Percentiles rank a stretch among this genome's conserved stretches.
These are phyloP conservation scores for Barnettozyma sucrosica DNA, from an alignment of 805 yeast species.

Conservation along the genomic window DNA sequence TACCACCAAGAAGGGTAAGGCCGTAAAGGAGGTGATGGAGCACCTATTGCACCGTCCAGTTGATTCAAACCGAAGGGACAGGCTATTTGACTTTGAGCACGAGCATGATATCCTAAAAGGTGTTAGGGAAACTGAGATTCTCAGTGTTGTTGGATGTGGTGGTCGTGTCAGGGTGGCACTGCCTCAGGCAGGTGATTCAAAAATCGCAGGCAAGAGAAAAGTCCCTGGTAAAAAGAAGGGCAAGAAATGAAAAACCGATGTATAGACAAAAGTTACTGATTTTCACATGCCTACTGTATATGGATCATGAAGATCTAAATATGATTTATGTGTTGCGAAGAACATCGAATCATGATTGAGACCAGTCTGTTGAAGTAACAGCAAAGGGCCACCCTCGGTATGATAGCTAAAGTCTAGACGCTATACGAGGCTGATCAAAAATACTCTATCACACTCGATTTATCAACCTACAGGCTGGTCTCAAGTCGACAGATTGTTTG, in stretches of 20 bases:
- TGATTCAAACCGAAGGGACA: conserved; percentile 38
- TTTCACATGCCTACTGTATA: too few species aligned
- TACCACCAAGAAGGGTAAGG: conserved; percentile 80
- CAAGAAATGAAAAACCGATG: conserved; percentile 2
- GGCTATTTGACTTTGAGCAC: conserved; percentile 61
- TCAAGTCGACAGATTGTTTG: too few species aligned
- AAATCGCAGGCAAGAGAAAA: conserved; percentile 8
- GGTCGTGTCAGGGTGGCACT: conserved; percentile 61
- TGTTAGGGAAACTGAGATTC: conserved; percentile 59
- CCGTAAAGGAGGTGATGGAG: conserved; percentile 61
- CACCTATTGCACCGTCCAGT: conserved; percentile 47
- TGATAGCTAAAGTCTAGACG: too few species aligned
- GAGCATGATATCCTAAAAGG: conserved; percentile 53
- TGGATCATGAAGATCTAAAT: too few species aligned
- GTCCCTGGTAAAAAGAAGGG: conserved; percentile 10
- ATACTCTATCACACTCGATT: too few species aligned
- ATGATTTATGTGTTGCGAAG: too few species aligned
- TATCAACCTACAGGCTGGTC: too few species aligned
- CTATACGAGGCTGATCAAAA: too few species aligned
- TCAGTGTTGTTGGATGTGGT: conserved; percentile 57
- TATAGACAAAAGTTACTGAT: neutral
- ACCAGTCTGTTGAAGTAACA: too few species aligned
- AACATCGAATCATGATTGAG: too few species aligned
- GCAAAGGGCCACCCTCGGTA: too few species aligned
- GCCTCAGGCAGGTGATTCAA: conserved; percentile 39